These are phyloP conservation scores for Fraxinus floribunda DNA, from an alignment of 305 asterid species.

Conservation along the genomic window DNA sequence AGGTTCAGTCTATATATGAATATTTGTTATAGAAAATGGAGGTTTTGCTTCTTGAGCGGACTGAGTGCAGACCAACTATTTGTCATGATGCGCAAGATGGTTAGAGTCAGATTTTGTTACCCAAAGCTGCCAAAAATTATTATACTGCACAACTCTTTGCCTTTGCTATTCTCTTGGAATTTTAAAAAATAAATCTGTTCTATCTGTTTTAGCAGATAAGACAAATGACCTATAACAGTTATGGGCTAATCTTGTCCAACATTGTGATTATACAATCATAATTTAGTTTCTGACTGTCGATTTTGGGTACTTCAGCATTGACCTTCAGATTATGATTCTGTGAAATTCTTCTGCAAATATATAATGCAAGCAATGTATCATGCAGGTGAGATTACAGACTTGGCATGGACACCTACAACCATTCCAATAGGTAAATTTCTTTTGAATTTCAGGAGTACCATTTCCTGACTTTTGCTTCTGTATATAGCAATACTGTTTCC, in stretches of 20 bases:
- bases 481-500: background rate
- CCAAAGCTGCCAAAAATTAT: background rate
- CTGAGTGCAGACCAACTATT: background rate
- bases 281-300: background rate
- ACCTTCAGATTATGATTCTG: background rate
- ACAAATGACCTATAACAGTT: background rate
- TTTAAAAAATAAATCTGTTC: background rate
- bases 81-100: background rate
- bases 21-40: background rate
- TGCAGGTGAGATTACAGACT: slow-evolving; percentile 84
- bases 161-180: background rate
- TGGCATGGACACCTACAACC: slow-evolving; percentile 78
- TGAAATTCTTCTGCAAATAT: slow-evolving; percentile 14
- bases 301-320: background rate
- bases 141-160: background rate
- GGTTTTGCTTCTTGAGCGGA: background rate
- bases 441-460: background rate
- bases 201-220: background rate
- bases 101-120: background rate
- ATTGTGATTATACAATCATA: background rate
- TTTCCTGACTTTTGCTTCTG: background rate
- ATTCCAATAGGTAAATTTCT: slow-evolving; percentile 52
- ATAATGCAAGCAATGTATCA: slow-evolving; percentile 20
- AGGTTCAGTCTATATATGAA: background rate
- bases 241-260: background rate